Evolutionary conservation across 1,139 yeast genomes (phyloP), one percentile per base, ranked within the genome.

Genomic region (Hyphopichia fennica): DNA sequence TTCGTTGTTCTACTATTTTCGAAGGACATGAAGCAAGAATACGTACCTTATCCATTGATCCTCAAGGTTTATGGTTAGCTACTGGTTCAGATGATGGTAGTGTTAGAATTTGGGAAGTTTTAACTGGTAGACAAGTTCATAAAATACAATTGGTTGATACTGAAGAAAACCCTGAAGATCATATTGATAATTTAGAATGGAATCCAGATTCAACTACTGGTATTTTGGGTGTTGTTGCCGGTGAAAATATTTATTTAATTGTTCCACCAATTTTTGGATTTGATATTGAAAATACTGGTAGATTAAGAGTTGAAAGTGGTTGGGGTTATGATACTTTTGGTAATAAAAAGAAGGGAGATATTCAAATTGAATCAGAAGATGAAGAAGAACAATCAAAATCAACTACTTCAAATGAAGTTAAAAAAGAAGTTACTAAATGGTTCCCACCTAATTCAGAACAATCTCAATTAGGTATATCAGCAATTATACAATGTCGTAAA

Each of bases 61-160:
- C 96, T 41, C 77, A 83, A 40, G 99, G 99, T 8, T 75, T 87
- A 54, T 93, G 96, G 93, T 72, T 93, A 49, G 99, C 99, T 18
- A 93, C 99, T 9, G 99, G 98, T 43, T 87, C 96, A 20, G 99
- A 93, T 61, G 99, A 93, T 62, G 98, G 97, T 40, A 79, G 91
- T 20, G 90, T 93, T n/a, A 78, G 96, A 55, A 77, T 93, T 16
- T 93, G 99, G 99, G 99, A 95, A 69, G 82, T 90, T 14, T 72
- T 90, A 45, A 89, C 98, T 4, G 99, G 99, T 39, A 82, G 99
- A 67, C 95, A 91, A 69, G 87, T 93, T 39, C 88, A 81, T 77
- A 77, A 81, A 48, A 72, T 81, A 20, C 72, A 72, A 43, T 66
- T 87, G 19, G 67, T 82, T 34, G 76, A 72, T 31, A 67, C 60